These are phyloP conservation scores for Pseudogymnoascus pannorum DNA, from an alignment of 2,329 filamentous ascomycete species.

Conservation along the genomic window DNA sequence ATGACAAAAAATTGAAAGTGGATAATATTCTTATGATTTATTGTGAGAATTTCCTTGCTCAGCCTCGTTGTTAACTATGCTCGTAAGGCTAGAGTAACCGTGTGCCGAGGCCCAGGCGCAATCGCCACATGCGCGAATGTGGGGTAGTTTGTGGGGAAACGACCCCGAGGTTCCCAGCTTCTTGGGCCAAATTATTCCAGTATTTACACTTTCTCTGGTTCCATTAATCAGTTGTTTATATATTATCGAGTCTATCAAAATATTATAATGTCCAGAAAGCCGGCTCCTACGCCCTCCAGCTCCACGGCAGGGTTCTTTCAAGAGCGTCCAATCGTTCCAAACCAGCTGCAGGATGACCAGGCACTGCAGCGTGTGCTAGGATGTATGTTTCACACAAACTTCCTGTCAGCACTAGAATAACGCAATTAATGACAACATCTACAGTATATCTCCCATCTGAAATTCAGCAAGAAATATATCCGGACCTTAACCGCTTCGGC, in stretches of 20 bases:
- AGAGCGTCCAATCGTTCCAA: slow-evolving; percentile 41
- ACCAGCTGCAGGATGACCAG: slow-evolving; percentile 50
- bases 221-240: background rate
- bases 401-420: slow-evolving; percentile 13
- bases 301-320: slow-evolving; percentile 48
- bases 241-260: background rate
- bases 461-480: slow-evolving; percentile 17
- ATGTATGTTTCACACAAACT: slow-evolving; percentile 32
- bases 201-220: background rate
- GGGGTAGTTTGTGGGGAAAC: background rate
- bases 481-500: slow-evolving; percentile 33
- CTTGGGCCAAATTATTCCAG: background rate
- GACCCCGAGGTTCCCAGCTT: background rate
- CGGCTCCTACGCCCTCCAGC: slow-evolving; percentile 25
- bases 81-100: too few species aligned
- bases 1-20: too few species aligned
- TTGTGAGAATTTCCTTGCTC: too few species aligned
- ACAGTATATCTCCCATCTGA: slow-evolving; percentile 25
- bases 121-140: background rate
- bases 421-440: slow-evolving; percentile 13
- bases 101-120: background rate
- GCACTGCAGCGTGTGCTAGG: slow-evolving; percentile 45
- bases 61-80: too few species aligned
- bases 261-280: slow-evolving; percentile 4
- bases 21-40: too few species aligned